phyloP scores from a whole-genome alignment of 2,329 filamentous ascomycete genomes.

The Endothia cerciana region DNA sequence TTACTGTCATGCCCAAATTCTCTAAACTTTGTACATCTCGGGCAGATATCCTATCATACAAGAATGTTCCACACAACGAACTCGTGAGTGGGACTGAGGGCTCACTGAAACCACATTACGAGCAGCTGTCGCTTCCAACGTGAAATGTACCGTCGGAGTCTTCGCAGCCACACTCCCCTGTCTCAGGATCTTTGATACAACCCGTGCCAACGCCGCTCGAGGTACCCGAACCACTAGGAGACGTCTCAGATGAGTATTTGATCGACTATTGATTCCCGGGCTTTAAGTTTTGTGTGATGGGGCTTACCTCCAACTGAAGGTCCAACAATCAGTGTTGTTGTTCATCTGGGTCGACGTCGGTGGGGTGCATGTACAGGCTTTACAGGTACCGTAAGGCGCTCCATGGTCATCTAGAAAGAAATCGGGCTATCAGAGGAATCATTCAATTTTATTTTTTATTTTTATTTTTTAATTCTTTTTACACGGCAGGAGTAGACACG shows the following conservation, averaged over 20 bases:
- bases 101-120: background rate
- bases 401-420: background rate
- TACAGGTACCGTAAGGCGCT: conserved; percentile 4
- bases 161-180: conserved; percentile 13
- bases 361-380: conserved; percentile 7
- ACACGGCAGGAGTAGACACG: too few species aligned
- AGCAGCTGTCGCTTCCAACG: conserved; percentile 4
- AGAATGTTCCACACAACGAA: background rate
- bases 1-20: background rate
- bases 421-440: too few species aligned
- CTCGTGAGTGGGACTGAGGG: background rate
- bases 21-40: background rate
- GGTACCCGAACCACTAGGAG: background rate
- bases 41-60: background rate
- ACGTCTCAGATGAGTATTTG: background rate
- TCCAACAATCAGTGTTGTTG: conserved; percentile 1
- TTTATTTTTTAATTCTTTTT: too few species aligned
- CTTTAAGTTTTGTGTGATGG: too few species aligned
- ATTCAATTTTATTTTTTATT: too few species aligned
- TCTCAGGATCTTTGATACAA: conserved; percentile 1
- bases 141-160: background rate
- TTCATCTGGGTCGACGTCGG: conserved; percentile 7
- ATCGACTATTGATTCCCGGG: too few species aligned
- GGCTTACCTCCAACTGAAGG: conserved; percentile 8
- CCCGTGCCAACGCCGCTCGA: background rate